A percentile compares a stretch with the other conserved stretches of the same genome.
Evolutionary conservation across 345 rosid species (phyloP).

Genomic region (Arabis hirsuta): DNA sequence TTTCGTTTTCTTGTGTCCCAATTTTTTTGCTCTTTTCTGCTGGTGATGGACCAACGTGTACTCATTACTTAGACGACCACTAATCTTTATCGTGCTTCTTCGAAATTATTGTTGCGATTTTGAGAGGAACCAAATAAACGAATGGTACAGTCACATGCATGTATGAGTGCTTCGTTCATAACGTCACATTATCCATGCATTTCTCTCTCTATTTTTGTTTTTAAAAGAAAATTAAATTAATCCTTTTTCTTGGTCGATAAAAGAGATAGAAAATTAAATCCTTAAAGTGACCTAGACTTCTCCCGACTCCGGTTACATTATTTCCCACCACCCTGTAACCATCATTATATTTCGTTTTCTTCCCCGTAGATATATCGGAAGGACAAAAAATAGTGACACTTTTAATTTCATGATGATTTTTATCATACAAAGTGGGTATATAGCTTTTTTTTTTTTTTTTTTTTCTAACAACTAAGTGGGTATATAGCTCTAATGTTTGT

Average conservation of each 20-base stretch:
- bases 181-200: conserved; percentile 1
- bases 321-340: conserved; percentile 12
- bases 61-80: conserved; percentile 24
- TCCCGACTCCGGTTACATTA: not conserved
- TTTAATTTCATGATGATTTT: not conserved
- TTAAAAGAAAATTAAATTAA: not conserved
- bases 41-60: conserved; percentile 17
- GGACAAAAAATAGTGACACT: not conserved
- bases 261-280: not conserved
- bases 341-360: not conserved
- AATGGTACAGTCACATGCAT: conserved; percentile 32
- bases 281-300: not conserved
- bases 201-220: too few relatives aligned
- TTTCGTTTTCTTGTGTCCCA: conserved; percentile 3
- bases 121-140: conserved; percentile 15
- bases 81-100: not conserved
- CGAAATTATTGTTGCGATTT: conserved; percentile 3
- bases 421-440: not conserved
- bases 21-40: conserved; percentile 4
- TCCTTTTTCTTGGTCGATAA: too few relatives aligned
- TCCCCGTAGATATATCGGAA: not conserved
- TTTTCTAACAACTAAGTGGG: too few relatives aligned
- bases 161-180: not conserved
- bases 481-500: not conserved
- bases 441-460: too few relatives aligned